A percentile compares a stretch with the other conserved stretches of the same genome.
Conservation (phyloP, 352 stramenopile species). For the Elongisporangium anandrum region DNA sequence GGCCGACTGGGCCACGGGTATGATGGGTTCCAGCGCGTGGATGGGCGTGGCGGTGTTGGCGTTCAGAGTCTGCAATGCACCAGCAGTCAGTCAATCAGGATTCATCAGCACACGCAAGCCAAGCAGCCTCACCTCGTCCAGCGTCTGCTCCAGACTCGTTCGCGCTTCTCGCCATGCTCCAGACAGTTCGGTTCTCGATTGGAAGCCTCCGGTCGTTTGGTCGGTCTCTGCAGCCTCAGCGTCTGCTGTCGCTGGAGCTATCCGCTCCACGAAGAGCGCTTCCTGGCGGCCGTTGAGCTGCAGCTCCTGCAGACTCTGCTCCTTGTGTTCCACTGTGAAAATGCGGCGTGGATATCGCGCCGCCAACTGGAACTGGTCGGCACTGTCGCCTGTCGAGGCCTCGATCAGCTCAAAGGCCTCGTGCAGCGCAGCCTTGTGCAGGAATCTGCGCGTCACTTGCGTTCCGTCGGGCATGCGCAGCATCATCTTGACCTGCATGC, state of each 20-base stretch:
- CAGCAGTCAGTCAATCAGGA: conserved; percentile 1
- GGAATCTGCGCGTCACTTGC: conserved; percentile 44
- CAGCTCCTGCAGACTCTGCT: conserved; percentile 46
- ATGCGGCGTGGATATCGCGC: conserved; percentile 60
- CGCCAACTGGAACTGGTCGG: conserved; percentile 37
- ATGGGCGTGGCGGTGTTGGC: conserved; percentile 35
- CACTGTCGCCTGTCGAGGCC: conserved; percentile 40
- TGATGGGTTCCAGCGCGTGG: conserved; percentile 66
- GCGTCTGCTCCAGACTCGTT: conserved; percentile 30
- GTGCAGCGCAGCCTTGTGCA: conserved; percentile 22
- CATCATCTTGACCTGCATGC: conserved; percentile 36
- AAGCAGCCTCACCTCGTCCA: conserved; percentile 39
- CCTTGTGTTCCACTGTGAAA: conserved; percentile 29
- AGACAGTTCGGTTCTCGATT: conserved; percentile 17
- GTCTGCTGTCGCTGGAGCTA: conserved; percentile 1
- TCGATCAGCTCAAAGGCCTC: conserved; percentile 52
- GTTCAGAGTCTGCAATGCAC: conserved; percentile 23
- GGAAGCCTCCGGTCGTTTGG: conserved; percentile 6
- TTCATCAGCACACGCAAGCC: not conserved
- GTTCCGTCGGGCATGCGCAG: conserved; percentile 41
- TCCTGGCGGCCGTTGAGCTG: conserved; percentile 56
- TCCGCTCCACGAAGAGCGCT: conserved; percentile 59
- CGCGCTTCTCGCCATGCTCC: conserved; percentile 40
- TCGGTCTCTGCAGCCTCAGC: not conserved
- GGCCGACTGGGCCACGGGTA: conserved; percentile 40